Evolutionary conservation across 2,329 filamentous ascomycete species (phyloP), one percentile per base, ranked within the genome.

Genomic region (Arthrocladium fulminans): DNA sequence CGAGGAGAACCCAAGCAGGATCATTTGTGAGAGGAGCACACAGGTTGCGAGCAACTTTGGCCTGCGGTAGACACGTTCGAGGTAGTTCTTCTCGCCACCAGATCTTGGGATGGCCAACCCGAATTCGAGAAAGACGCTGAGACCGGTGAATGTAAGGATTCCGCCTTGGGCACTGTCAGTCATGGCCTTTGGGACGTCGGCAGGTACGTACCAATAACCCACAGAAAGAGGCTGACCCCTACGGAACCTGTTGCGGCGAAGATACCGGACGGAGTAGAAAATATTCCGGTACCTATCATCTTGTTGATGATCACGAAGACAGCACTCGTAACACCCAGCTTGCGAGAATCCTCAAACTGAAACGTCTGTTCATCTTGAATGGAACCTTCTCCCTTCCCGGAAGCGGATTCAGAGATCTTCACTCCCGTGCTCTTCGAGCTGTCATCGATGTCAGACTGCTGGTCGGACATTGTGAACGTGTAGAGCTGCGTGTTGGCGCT

Each of bases 261-360:
- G 41, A 80, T 75, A n/a, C 75, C 73, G 1, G 73, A 73, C 1
- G 76, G 76, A 1, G 76, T 76, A 0, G 75, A 76, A 57, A 78
- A 80, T 20, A 76, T 64, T 52, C 72, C 66, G 8, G 69, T 62
- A 2, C 70, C 69, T 20, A 72, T 56, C 42, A 61, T 63, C 2
- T 71, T 66, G 54, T 73, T 73, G 55, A 74, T 70, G 48, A 73
- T 72, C 38, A 74, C 59, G 48, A 72, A 68, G 2, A 69, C 59
- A n/a, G 67, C 67, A n/a, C n/a, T n/a, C n/a, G n/a, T n/a, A n/a
- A n/a, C n/a, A n/a, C n/a, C n/a, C n/a, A n/a, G n/a, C n/a, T n/a
- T n/a, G n/a, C n/a, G n/a, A n/a, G n/a, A n/a, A n/a, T n/a, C n/a
- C n/a, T n/a, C n/a, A n/a, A n/a, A n/a, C n/a, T n/a, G n/a, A n/a